phyloP scores from a whole-genome alignment of 352 stramenopile species.

The Globisporangium nodosum region DNA sequence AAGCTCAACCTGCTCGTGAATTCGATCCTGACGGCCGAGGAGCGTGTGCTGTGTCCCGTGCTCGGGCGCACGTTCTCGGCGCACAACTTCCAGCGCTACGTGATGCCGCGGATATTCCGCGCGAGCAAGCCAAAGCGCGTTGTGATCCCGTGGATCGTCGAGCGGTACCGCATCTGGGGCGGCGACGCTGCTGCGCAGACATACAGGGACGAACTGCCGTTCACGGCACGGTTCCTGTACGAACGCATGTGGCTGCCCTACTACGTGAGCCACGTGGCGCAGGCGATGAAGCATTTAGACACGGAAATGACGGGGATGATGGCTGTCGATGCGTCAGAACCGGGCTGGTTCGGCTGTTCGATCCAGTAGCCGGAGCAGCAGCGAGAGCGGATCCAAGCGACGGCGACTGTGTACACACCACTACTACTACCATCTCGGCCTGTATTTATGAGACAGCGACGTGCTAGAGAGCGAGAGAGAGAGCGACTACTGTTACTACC shows the following conservation, averaged over 20 bases:
- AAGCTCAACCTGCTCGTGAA: conserved; percentile 65
- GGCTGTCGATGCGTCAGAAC: conserved; percentile 27
- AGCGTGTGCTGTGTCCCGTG: conserved; percentile 48
- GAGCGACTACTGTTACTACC: background rate
- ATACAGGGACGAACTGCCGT: conserved; percentile 70
- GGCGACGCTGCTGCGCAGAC: conserved; percentile 45
- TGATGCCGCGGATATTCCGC: conserved; percentile 71
- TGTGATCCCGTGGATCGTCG: conserved; percentile 79
- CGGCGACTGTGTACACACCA: background rate
- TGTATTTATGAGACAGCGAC: conserved; percentile 10
- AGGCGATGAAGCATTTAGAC: conserved; percentile 67
- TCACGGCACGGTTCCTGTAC: conserved; percentile 73
- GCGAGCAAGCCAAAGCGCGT: conserved; percentile 57
- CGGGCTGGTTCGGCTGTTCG: conserved; percentile 51
- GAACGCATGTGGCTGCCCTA: conserved; percentile 75
- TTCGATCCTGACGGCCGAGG: conserved; percentile 62
- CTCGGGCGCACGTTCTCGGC: conserved; percentile 68
- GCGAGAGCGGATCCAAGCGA: background rate
- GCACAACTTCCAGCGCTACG: conserved; percentile 61
- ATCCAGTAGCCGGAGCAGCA: conserved; percentile 30
- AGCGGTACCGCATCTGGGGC: conserved; percentile 68
- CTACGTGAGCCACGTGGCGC: conserved; percentile 59
- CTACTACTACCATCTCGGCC: conserved; percentile 1
- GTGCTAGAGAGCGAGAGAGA: background rate
- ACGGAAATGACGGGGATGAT: conserved; percentile 28